Evolutionary conservation across 2,329 filamentous ascomycete species (phyloP).

Genomic region (Microcyclospora pomicola): DNA sequence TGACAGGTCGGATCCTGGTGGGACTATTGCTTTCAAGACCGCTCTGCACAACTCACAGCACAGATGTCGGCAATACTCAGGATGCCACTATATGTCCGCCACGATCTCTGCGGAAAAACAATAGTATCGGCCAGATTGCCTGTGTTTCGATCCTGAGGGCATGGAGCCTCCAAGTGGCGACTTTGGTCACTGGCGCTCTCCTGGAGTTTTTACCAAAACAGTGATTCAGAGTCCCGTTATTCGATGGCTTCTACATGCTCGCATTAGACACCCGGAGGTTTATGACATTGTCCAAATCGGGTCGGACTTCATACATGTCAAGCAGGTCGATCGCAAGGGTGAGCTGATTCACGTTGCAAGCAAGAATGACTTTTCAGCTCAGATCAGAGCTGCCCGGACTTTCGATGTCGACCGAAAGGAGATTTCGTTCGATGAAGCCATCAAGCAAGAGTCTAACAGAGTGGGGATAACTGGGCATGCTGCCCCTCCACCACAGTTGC

Average conservation of each 20-base stretch:
- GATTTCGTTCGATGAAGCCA: not conserved
- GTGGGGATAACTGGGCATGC: conserved; percentile 3
- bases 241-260: conserved; percentile 66
- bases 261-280: conserved; percentile 51
- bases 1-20: too few species aligned
- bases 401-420: conserved; percentile 38
- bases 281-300: conserved; percentile 84
- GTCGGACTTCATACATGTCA: conserved; percentile 68
- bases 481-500: conserved; percentile 57
- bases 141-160: too few species aligned
- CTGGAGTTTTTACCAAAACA: conserved; percentile 67
- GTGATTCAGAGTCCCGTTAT: conserved; percentile 61
- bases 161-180: too few species aligned
- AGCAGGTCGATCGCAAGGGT: conserved; percentile 47
- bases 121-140: too few species aligned
- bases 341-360: conserved; percentile 62
- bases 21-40: too few species aligned
- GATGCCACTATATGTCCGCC: too few species aligned
- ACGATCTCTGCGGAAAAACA: too few species aligned
- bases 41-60: too few species aligned
- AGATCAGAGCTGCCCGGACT: conserved; percentile 66
- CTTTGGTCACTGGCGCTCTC: conserved; percentile 9
- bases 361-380: conserved; percentile 63
- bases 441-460: conserved; percentile 15
- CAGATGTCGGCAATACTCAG: too few species aligned